Evolutionary conservation across 2,329 filamentous ascomycete genomes (phyloP).

Genomic region (Tolypocladium tropicale): DNA sequence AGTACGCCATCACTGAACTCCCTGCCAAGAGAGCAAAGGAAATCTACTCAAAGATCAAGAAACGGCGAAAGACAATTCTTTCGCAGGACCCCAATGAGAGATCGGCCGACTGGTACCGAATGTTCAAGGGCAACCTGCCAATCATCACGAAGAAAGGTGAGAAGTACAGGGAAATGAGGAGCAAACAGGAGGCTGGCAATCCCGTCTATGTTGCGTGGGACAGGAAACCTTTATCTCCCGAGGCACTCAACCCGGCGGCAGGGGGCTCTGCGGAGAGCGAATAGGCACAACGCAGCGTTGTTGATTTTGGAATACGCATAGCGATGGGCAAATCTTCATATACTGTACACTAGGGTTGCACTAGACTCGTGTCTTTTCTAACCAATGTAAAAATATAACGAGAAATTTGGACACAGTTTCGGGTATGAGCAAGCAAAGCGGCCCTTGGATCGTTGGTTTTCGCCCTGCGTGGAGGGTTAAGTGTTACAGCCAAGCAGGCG

Average conservation of each 20-base stretch:
- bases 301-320: not conserved
- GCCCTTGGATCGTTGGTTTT: no score
- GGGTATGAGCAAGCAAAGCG: no score
- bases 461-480: no score
- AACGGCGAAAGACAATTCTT: slow-evolving; percentile 40
- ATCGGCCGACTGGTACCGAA: slow-evolving; percentile 32
- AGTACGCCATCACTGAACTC: slow-evolving; percentile 66
- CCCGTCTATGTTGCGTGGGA: slow-evolving; percentile 38
- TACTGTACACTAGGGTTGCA: not conserved
- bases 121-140: slow-evolving; percentile 32
- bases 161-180: slow-evolving; percentile 43
- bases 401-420: no score
- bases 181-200: slow-evolving; percentile 35
- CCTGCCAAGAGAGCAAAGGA: slow-evolving; percentile 27
- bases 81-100: slow-evolving; percentile 29
- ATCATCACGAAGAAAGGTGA: slow-evolving; percentile 42
- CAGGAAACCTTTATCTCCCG: slow-evolving; percentile 14
- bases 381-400: not conserved
- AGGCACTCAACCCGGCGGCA: not conserved
- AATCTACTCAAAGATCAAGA: slow-evolving; percentile 47
- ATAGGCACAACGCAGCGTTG: not conserved
- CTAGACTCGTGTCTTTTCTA: not conserved
- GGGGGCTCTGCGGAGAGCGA: not conserved
- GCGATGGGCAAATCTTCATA: not conserved
- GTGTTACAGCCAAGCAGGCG: not conserved